Evolutionary conservation across 495 filamentous ascomycete genomes (phyloP), one percentile per base, ranked within the genome.

Genomic region (Neurospora sp.): DNA sequence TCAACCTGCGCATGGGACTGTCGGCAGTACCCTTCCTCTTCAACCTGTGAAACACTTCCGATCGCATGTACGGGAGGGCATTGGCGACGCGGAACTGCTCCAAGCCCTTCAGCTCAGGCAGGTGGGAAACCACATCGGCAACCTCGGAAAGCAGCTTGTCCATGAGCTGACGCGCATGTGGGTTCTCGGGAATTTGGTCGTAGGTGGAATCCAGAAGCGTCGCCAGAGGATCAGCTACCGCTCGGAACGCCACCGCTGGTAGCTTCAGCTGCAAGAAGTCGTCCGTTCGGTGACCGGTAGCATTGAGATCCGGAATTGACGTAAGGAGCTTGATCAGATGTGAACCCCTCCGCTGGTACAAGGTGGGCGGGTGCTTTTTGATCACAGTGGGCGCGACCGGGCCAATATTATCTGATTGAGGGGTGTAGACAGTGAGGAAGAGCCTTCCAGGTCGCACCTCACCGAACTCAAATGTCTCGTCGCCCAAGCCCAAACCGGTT

Each of bases 181-280:
- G 84, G 81, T 93, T 92, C 72, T 85, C 84, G 2, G 90, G 82
- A 3, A 97, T 82, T 44, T 89, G 82, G 69, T 92, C 89, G 77
- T 94, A 97, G 38, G 85, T 84, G 75, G 89, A 90, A 75, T 93
- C 89, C 71, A 93, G 82, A 5, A 97, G 78, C 0, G 90, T 90
- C 0, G 92, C 93, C 12, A 98, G 78, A 0, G 96, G 90, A 74
- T 95, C 92, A 44, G 95, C 89, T 40, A 96, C 84, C 70, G 89
- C 86, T 72, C 91, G 88, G 76, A 94, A 87, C 2, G 91, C 92
- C 16, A 97, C 81, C 71, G 90, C 91, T 71, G 94, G 91, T 10
- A 97, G 85, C 79, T 97, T 86, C 38, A 74, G 31, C 27, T 69
- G 54, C 23, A 84, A 73, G 69, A 84, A 84, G 3, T 77, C 73